phyloP scores from a whole-genome alignment of 257 asterid species.

The Scutellaria minor region DNA sequence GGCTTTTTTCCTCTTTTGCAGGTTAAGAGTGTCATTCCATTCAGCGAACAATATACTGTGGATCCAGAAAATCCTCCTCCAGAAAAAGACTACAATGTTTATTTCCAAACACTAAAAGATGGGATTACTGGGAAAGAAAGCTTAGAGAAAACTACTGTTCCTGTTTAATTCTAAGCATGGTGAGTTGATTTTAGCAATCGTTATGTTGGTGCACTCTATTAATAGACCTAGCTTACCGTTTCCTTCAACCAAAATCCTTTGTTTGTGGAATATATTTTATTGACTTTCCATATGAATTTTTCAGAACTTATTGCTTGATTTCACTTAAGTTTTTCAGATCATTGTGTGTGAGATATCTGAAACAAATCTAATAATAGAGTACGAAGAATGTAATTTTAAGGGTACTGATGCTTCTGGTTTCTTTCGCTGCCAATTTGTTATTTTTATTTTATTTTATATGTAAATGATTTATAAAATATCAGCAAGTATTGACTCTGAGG shows the following conservation, averaged over 20 bases:
- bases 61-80: conserved; percentile 96
- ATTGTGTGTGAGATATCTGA: conserved; percentile 3
- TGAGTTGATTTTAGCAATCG: conserved; percentile 23
- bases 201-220: background rate
- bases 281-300: background rate
- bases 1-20: conserved; percentile 37
- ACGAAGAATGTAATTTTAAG: background rate
- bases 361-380: background rate
- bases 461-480: background rate
- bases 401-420: background rate
- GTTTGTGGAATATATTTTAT: background rate
- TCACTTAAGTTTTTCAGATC: background rate
- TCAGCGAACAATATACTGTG: conserved; percentile 90
- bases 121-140: conserved; percentile 95
- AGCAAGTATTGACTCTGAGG: conserved; percentile 1
- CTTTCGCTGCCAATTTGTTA: background rate
- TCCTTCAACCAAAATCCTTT: conserved; percentile 4
- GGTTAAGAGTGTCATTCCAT: conserved; percentile 92
- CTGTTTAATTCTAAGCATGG: conserved; percentile 50
- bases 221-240: background rate
- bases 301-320: background rate
- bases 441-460: background rate
- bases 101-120: conserved; percentile 74
- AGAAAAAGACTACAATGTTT: conserved; percentile 79
- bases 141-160: conserved; percentile 68